Evolutionary conservation across 352 stramenopile genomes (phyloP).

Genomic region (Phytophthora cryptogea): DNA sequence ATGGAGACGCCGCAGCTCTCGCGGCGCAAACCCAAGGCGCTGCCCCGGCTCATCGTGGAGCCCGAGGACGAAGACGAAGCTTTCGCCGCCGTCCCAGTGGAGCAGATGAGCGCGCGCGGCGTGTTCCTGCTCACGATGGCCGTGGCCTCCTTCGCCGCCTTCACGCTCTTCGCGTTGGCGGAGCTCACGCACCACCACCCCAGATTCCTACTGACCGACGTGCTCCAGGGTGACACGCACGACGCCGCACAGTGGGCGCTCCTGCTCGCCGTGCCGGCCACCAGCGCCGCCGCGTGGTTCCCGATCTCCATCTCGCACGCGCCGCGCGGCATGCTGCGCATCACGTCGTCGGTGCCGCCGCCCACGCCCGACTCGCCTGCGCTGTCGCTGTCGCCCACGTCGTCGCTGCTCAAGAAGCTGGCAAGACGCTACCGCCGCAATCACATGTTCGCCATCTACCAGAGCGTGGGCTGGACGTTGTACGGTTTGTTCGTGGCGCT

Average conservation of each 20-base stretch:
- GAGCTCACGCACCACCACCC: slow-evolving; percentile 55
- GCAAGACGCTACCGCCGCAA: slow-evolving; percentile 43
- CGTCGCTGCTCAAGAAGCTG: slow-evolving; percentile 31
- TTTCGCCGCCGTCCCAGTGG: slow-evolving; percentile 26
- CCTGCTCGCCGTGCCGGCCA: slow-evolving; percentile 54
- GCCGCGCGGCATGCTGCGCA: slow-evolving; percentile 30
- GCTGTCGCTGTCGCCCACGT: slow-evolving; percentile 26
- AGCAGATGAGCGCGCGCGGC: slow-evolving; percentile 48
- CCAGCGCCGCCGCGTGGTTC: slow-evolving; percentile 63
- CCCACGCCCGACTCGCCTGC: slow-evolving; percentile 20
- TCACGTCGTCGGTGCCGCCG: slow-evolving; percentile 33
- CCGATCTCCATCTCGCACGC: slow-evolving; percentile 52
- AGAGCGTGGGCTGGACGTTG: slow-evolving; percentile 60
- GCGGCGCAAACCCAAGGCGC: slow-evolving; percentile 22
- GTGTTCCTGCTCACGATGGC: slow-evolving; percentile 64
- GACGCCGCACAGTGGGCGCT: slow-evolving; percentile 47
- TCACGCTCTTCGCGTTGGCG: slow-evolving; percentile 61
- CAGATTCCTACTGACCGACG: slow-evolving; percentile 37
- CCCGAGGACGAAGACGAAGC: slow-evolving; percentile 30
- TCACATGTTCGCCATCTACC: slow-evolving; percentile 71
- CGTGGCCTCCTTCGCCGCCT: slow-evolving; percentile 65
- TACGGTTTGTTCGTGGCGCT: slow-evolving; percentile 59
- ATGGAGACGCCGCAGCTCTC: slow-evolving; percentile 19
- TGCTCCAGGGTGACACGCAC: slow-evolving; percentile 44
- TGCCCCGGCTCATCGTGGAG: slow-evolving; percentile 21